phyloP scores from a whole-genome alignment of 2,329 filamentous ascomycete species.

The Pestalotiopsis sp. region DNA sequence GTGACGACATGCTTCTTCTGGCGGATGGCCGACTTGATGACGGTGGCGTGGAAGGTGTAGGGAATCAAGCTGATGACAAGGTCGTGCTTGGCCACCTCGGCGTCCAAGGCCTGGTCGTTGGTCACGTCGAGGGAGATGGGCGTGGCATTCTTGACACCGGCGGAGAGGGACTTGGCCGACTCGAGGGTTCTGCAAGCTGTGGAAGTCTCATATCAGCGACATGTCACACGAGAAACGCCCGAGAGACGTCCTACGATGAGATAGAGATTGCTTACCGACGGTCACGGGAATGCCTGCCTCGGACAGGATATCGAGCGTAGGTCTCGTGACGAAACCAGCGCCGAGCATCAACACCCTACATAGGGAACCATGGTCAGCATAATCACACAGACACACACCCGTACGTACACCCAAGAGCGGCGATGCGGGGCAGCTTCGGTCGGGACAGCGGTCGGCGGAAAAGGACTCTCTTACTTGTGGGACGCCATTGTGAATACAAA shows the following conservation, averaged over 20 bases:
- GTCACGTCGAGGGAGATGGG: conserved; percentile 86
- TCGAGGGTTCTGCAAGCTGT: conserved; percentile 78
- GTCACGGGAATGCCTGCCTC: conserved; percentile 64
- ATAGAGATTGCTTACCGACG: conserved; percentile 50
- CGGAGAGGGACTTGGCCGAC: conserved; percentile 73
- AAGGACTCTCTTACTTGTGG: conserved; percentile 17
- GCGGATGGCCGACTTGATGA: conserved; percentile 92
- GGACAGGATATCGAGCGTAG: conserved; percentile 65
- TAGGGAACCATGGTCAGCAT: neutral
- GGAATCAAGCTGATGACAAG: conserved; percentile 84
- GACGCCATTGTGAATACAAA: conserved; percentile 14
- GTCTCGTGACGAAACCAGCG: conserved; percentile 62
- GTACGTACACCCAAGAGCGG: neutral
- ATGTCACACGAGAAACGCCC: no score
- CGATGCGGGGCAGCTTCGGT: neutral
- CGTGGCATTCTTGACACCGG: conserved; percentile 70
- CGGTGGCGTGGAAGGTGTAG: conserved; percentile 84
- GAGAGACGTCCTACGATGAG: no score
- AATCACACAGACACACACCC: neutral
- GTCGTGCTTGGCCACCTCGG: conserved; percentile 78
- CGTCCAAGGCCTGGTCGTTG: conserved; percentile 76
- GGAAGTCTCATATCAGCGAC: neutral
- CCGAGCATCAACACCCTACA: conserved; percentile 8
- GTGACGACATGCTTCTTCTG: conserved; percentile 97
- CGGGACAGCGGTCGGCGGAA: neutral